Evolutionary conservation across 1,284 basidiomycete genomes (phyloP).

Genomic region (Filobasidium uniguttulatum): DNA sequence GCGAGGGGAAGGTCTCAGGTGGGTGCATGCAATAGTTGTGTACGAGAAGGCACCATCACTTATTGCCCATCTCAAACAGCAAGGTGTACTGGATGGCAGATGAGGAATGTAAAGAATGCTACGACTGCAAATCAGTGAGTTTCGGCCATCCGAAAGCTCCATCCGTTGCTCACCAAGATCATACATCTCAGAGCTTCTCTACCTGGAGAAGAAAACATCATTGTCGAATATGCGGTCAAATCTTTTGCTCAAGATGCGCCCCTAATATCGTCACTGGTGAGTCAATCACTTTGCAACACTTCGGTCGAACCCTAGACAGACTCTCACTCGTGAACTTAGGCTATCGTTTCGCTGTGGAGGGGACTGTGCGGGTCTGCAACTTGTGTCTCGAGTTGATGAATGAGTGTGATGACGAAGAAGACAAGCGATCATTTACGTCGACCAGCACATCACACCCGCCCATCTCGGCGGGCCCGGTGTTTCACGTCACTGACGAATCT

Average conservation of each 20-base stretch:
- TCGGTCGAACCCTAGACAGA: not conserved
- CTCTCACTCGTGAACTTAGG: slow-evolving; percentile 23
- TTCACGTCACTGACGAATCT: slow-evolving; percentile 1
- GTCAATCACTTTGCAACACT: not conserved
- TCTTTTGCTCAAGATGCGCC: slow-evolving; percentile 83
- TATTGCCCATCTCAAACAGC: too few species aligned
- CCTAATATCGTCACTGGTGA: slow-evolving; percentile 83
- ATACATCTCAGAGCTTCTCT: slow-evolving; percentile 65
- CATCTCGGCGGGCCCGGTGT: slow-evolving; percentile 6
- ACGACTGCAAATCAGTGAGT: slow-evolving; percentile 55
- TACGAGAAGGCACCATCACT: slow-evolving; percentile 6
- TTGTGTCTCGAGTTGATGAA: slow-evolving; percentile 82
- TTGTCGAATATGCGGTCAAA: slow-evolving; percentile 82
- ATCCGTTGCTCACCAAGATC: not conserved
- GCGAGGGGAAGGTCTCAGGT: slow-evolving; percentile 52
- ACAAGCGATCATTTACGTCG: slow-evolving; percentile 59
- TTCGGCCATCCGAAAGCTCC: not conserved
- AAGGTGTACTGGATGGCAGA: slow-evolving; percentile 95
- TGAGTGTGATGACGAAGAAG: slow-evolving; percentile 56
- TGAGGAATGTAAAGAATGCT: slow-evolving; percentile 87
- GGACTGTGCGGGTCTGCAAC: slow-evolving; percentile 86
- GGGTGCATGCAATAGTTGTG: slow-evolving; percentile 15
- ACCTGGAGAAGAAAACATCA: slow-evolving; percentile 89
- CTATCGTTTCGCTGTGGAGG: slow-evolving; percentile 80
- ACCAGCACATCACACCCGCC: slow-evolving; percentile 37